These are phyloP conservation scores for Musa beccarii DNA, from an alignment of 176 grass and related monocot genomes.

Conservation along the genomic window DNA sequence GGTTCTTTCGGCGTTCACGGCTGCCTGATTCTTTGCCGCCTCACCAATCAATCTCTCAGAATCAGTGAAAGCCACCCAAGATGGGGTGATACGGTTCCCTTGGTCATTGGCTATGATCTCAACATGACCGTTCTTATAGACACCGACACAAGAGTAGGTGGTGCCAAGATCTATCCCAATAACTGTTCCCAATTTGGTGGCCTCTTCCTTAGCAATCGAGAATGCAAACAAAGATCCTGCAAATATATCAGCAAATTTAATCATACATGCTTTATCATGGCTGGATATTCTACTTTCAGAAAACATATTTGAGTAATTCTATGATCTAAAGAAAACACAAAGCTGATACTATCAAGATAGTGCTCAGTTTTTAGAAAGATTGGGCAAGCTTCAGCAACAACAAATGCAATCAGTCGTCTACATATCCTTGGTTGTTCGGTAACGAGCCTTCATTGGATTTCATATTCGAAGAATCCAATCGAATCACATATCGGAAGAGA, in stretches of 20 bases:
- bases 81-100: constrained; percentile 52
- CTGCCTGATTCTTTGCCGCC: constrained; percentile 83
- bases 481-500: background rate
- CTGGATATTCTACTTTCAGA: background rate
- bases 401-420: background rate
- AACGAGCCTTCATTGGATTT: background rate
- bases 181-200: constrained; percentile 34
- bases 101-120: constrained; percentile 52
- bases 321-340: background rate
- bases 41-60: constrained; percentile 66
- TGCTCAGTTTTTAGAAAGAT: too few species aligned
- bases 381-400: background rate
- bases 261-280: background rate
- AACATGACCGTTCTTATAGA: constrained; percentile 51
- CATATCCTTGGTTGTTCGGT: background rate
- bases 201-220: constrained; percentile 37
- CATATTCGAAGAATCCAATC: background rate
- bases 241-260: constrained; percentile 8
- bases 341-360: background rate
- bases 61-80: constrained; percentile 72
- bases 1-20: constrained; percentile 42
- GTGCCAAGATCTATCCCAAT: constrained; percentile 32
- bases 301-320: background rate
- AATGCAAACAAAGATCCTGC: constrained; percentile 33
- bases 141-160: constrained; percentile 47